These are phyloP conservation scores for Tuber magnatum DNA, from an alignment of 495 filamentous ascomycete genomes.

Conservation along the genomic window DNA sequence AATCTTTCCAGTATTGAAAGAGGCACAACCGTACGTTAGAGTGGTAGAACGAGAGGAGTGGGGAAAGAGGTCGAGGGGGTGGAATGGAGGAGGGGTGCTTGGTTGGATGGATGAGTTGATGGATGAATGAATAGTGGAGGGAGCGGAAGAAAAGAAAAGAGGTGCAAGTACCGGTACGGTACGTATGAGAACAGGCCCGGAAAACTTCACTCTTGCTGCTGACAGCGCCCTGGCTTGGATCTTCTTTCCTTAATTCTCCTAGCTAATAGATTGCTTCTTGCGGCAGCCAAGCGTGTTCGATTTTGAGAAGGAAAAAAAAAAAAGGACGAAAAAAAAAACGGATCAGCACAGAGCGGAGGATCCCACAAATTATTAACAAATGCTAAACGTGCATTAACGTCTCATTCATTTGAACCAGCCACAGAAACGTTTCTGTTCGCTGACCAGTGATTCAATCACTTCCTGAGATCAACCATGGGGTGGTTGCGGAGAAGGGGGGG, in stretches of 20 bases:
- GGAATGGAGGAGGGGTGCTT: slow-evolving; percentile 9
- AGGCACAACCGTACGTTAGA: not conserved
- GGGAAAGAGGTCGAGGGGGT: slow-evolving; percentile 5
- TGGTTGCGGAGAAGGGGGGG: not conserved
- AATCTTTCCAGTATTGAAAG: not conserved
- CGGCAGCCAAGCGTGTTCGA: not conserved
- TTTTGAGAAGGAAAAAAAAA: not conserved
- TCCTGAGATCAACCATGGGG: not conserved
- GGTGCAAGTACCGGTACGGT: slow-evolving; percentile 1
- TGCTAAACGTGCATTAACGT: not conserved
- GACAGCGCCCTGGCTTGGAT: not conserved
- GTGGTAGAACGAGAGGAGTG: slow-evolving; percentile 9
- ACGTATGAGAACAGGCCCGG: not conserved
- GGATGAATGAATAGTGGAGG: slow-evolving; percentile 9
- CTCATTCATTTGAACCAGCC: slow-evolving; percentile 1
- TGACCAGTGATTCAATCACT: slow-evolving; percentile 1
- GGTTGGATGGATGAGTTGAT: slow-evolving; percentile 18
- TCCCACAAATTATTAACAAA: slow-evolving; percentile 3
- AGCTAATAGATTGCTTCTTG: not conserved
- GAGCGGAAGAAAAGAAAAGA: slow-evolving; percentile 3
- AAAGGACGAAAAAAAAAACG: not conserved
- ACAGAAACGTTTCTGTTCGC: not conserved
- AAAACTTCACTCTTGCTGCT: not conserved
- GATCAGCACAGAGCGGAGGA: not conserved
- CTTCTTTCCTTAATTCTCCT: not conserved